Percentiles rank a stretch among this genome's conserved stretches.
Evolutionary conservation across 2,329 filamentous ascomycete species (phyloP).

Genomic region (Colletotrichum gloeosporioides): DNA sequence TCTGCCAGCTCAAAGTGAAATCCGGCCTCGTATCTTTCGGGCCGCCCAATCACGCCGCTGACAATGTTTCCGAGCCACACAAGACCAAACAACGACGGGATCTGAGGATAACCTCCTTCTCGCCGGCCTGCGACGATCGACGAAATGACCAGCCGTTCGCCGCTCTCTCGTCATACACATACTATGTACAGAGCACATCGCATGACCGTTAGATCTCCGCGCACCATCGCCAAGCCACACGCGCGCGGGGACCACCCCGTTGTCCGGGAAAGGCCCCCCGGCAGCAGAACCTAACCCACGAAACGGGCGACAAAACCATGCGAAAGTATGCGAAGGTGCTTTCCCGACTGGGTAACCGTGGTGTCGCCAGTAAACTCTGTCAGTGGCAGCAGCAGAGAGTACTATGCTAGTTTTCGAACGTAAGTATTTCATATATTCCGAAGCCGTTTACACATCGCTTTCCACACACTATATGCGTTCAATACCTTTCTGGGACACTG

Average conservation of each 20-base stretch:
- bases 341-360: neutral
- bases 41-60: neutral
- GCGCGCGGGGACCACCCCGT: neutral
- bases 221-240: neutral
- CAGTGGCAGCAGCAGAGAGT: neutral
- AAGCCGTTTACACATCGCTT: neutral
- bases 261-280: neutral
- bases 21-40: neutral
- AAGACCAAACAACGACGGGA: neutral
- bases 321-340: neutral
- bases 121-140: neutral
- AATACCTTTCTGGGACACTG: neutral
- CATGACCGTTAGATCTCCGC: neutral
- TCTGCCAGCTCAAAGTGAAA: neutral
- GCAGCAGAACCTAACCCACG: neutral
- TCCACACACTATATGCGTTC: neutral
- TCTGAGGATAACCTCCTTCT: neutral
- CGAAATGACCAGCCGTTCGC: neutral
- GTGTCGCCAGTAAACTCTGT: neutral
- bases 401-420: neutral
- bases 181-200: neutral
- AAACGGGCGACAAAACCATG: neutral
- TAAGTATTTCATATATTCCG: neutral
- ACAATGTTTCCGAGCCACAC: neutral
- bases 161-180: neutral